phyloP scores from a whole-genome alignment of 805 yeast species.

The Yarrowia divulgata region DNA sequence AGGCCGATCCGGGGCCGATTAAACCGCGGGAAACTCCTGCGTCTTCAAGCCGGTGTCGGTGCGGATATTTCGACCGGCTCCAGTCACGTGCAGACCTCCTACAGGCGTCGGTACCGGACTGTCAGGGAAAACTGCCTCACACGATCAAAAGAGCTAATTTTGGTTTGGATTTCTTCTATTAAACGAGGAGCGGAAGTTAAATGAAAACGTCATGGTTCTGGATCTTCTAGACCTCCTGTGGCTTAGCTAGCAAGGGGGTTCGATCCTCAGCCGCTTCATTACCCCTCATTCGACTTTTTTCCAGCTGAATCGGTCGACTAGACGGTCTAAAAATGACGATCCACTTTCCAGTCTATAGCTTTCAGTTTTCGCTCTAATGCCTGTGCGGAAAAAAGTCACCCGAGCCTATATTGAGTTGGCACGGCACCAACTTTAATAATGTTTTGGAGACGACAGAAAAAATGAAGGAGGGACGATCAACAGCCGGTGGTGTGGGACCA shows the following conservation, averaged over 20 bases:
- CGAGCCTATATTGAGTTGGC: slow-evolving; percentile 4
- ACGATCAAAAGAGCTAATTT: not conserved
- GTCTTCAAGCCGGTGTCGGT: not conserved
- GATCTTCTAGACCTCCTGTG: no score
- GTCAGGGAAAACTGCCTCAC: slow-evolving; percentile 1
- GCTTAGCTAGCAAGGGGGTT: not conserved
- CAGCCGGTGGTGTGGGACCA: not conserved
- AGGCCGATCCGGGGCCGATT: slow-evolving; percentile 29
- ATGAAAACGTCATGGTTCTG: not conserved
- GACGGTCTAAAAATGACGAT: not conserved
- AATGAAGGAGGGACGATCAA: not conserved
- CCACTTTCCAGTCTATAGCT: not conserved
- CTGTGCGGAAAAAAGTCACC: not conserved
- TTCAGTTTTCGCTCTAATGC: not conserved
- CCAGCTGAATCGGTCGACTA: not conserved
- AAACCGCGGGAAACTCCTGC: not conserved
- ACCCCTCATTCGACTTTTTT: not conserved
- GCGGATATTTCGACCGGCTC: not conserved
- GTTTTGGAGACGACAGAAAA: not conserved
- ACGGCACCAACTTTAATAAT: slow-evolving; percentile 31
- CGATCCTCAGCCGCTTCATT: not conserved
- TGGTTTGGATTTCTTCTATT: slow-evolving; percentile 1
- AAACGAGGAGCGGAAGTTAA: slow-evolving; percentile 9
- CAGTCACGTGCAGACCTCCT: not conserved
- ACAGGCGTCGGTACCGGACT: no score